phyloP scores from a whole-genome alignment of 148 eudicot genomes.

The Chenopodium suecicum region DNA sequence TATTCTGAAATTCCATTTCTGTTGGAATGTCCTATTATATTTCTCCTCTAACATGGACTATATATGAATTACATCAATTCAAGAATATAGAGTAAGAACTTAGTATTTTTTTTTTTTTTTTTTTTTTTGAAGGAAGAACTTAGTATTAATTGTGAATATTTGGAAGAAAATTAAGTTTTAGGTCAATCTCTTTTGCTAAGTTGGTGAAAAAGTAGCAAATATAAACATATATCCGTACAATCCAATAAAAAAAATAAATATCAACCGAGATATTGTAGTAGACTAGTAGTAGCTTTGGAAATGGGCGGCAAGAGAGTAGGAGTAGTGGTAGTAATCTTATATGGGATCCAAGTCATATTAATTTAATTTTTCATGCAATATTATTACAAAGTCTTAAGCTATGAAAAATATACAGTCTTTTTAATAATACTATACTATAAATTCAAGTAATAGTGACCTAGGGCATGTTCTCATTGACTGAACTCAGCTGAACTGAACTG shows the following conservation, averaged over 20 bases:
- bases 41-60: neutral
- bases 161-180: neutral
- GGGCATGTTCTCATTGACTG: too few species aligned
- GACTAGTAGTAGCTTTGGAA: neutral
- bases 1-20: neutral
- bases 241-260: neutral
- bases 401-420: neutral
- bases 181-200: neutral
- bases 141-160: neutral
- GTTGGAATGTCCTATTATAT: neutral
- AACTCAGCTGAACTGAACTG: too few species aligned
- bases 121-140: too few species aligned
- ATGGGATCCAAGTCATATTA: constrained; percentile 32
- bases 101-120: too few species aligned
- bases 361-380: neutral
- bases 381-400: neutral
- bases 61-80: neutral
- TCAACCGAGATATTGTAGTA: neutral
- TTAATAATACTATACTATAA: neutral
- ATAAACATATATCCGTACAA: neutral
- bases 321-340: constrained; percentile 1
- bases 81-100: constrained; percentile 1
- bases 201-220: neutral
- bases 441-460: neutral
- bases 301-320: constrained; percentile 17